phyloP scores from a whole-genome alignment of 148 eudicot species.

The Diospyros lotus region DNA sequence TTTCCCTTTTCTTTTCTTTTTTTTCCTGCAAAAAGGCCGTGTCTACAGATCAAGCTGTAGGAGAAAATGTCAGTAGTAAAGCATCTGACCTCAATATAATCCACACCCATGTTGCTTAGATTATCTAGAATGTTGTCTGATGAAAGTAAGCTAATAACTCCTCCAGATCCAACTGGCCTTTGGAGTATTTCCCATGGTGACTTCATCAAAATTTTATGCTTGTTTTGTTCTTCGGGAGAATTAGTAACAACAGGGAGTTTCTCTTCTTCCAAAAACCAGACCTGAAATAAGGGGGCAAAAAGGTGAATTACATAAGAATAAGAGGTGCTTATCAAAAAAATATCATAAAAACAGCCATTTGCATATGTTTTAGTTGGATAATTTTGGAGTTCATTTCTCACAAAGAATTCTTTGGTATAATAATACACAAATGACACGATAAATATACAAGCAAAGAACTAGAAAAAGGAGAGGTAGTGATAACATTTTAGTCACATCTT shows the following conservation, averaged over 20 bases:
- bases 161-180: slow-evolving; percentile 77
- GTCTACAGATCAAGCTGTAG: too few species aligned
- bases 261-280: slow-evolving; percentile 86
- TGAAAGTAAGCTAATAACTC: slow-evolving; percentile 53
- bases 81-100: slow-evolving; percentile 69
- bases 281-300: slow-evolving; percentile 36
- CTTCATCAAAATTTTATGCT: slow-evolving; percentile 76
- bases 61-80: neutral
- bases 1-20: too few species aligned
- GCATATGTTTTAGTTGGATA: neutral
- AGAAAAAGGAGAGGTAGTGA: neutral
- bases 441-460: neutral
- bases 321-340: too few species aligned
- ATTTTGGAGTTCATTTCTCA: neutral
- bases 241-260: slow-evolving; percentile 69
- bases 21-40: too few species aligned
- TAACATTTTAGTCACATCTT: neutral
- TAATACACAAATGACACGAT: neutral
- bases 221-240: slow-evolving; percentile 44
- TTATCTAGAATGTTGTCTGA: slow-evolving; percentile 50
- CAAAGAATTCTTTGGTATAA: neutral
- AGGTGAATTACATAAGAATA: slow-evolving; percentile 5
- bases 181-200: slow-evolving; percentile 90
- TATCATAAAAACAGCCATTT: neutral
- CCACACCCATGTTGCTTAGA: slow-evolving; percentile 54